Evolutionary conservation across 768 basidiomycete genomes (phyloP).

Genomic region (Xerocomus potaroensis): DNA sequence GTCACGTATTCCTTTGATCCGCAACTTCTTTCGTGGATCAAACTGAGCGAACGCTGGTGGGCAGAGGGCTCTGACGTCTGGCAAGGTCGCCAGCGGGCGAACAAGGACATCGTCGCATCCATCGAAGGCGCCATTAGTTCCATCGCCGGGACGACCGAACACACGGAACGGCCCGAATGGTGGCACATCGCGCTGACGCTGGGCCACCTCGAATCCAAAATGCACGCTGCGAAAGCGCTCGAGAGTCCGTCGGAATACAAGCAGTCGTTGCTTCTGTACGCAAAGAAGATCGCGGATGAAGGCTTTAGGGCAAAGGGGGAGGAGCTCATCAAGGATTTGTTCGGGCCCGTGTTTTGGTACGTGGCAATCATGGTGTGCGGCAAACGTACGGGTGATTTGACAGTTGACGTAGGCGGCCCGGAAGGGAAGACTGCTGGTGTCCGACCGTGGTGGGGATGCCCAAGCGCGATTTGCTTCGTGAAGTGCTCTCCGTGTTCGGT

Average conservation of each 20-base stretch:
- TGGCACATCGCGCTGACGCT: constrained; percentile 82
- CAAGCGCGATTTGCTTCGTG: constrained; percentile 80
- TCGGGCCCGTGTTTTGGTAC: constrained; percentile 87
- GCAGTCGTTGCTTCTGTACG: constrained; percentile 68
- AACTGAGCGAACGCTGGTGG: constrained; percentile 82
- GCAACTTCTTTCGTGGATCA: constrained; percentile 62
- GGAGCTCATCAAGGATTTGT: constrained; percentile 85
- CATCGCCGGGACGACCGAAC: constrained; percentile 33
- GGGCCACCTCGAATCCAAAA: constrained; percentile 80
- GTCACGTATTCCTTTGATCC: constrained; percentile 76
- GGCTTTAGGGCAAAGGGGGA: constrained; percentile 86
- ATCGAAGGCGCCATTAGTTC: constrained; percentile 54
- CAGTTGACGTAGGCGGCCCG: constrained; percentile 52
- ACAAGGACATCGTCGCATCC: constrained; percentile 51
- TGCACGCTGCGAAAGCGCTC: constrained; percentile 68
- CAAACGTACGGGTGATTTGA: constrained; percentile 3
- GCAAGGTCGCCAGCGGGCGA: constrained; percentile 63
- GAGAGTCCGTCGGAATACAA: constrained; percentile 87
- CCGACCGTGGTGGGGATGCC: constrained; percentile 64
- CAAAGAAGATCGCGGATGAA: constrained; percentile 84
- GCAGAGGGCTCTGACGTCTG: constrained; percentile 77
- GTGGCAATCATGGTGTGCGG: constrained; percentile 31
- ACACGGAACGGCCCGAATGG: constrained; percentile 62
- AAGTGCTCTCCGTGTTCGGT: constrained; percentile 80
- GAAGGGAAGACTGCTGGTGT: constrained; percentile 59